These are phyloP conservation scores for Entoloma clypeatum DNA, from an alignment of 1,284 basidiomycete genomes.

Conservation along the genomic window DNA sequence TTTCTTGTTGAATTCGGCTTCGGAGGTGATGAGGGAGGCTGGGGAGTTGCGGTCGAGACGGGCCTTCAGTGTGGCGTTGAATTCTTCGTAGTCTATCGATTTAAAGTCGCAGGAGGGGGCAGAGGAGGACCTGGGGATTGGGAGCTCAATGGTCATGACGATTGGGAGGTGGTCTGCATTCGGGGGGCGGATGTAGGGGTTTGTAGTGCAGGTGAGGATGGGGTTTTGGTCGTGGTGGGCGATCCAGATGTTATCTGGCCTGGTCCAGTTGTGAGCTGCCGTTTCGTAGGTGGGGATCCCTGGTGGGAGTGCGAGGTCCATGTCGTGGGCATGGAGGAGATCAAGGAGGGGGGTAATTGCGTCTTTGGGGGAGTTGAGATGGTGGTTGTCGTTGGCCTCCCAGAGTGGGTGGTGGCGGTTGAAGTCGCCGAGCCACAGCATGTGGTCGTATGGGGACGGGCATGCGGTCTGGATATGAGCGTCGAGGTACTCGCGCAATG, in stretches of 20 bases:
- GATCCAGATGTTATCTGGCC: constrained; percentile 11
- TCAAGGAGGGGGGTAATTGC: constrained; percentile 3
- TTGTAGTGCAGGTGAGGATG: constrained; percentile 1
- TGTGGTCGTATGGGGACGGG: constrained; percentile 2
- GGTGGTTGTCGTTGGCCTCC: neutral
- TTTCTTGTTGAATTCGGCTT: constrained; percentile 2
- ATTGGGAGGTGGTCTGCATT: constrained; percentile 10
- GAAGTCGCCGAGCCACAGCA: constrained; percentile 43
- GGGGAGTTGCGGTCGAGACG: neutral
- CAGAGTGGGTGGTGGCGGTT: constrained; percentile 45
- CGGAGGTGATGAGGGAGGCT: neutral
- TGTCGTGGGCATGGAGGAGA: constrained; percentile 3
- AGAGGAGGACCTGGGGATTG: neutral
- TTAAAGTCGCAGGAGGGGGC: constrained; percentile 3
- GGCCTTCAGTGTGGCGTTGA: neutral
- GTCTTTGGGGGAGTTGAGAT: constrained; percentile 2
- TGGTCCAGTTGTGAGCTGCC: constrained; percentile 2
- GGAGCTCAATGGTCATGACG: constrained; percentile 4
- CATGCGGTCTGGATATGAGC: no score
- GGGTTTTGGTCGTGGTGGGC: neutral
- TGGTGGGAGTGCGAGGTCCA: constrained; percentile 8
- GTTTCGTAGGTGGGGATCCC: constrained; percentile 1
- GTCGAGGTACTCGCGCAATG: neutral
- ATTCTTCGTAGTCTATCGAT: neutral
- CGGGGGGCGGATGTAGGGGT: neutral